Percentiles rank a stretch among this genome's conserved stretches.
phyloP scores from a whole-genome alignment of 1,284 basidiomycete genomes.

The Mycena sp. region DNA sequence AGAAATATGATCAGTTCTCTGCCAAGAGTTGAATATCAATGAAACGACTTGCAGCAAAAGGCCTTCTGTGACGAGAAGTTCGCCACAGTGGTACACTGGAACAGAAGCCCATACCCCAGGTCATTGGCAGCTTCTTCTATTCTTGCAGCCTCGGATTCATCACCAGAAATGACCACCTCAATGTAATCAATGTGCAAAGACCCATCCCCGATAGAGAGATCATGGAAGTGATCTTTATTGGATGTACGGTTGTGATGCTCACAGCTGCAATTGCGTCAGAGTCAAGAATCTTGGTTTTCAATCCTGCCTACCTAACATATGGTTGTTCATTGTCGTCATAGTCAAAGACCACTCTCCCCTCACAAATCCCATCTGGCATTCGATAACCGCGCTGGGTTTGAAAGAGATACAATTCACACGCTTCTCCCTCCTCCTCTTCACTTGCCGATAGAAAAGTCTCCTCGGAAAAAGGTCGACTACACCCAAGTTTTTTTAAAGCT shows the following conservation, averaged over 20 bases:
- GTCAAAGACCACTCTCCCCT: constrained; percentile 3
- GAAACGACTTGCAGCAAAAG: not conserved
- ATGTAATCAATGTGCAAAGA: not conserved
- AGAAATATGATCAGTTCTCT: not conserved
- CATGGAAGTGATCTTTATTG: not conserved
- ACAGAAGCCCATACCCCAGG: not conserved
- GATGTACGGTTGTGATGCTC: not conserved
- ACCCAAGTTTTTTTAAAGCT: not conserved
- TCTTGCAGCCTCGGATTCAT: not conserved
- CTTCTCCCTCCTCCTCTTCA: not conserved
- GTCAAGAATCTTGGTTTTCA: not conserved
- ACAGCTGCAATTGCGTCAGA: not conserved
- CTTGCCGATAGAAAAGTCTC: not conserved
- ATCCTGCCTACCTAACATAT: not conserved
- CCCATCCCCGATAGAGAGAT: not conserved
- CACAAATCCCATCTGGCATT: not conserved
- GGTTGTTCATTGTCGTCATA: not conserved
- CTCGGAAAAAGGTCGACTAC: not conserved
- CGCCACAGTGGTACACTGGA: not conserved
- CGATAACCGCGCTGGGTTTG: not conserved
- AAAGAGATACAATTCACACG: not conserved
- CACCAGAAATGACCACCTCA: not conserved
- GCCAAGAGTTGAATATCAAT: not conserved
- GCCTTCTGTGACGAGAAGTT: not conserved
- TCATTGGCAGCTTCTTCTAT: not conserved